These are phyloP conservation scores for Phlyctochytrium planicorne DNA, from an alignment of 192 early-diverging fungal species.

Conservation along the genomic window DNA sequence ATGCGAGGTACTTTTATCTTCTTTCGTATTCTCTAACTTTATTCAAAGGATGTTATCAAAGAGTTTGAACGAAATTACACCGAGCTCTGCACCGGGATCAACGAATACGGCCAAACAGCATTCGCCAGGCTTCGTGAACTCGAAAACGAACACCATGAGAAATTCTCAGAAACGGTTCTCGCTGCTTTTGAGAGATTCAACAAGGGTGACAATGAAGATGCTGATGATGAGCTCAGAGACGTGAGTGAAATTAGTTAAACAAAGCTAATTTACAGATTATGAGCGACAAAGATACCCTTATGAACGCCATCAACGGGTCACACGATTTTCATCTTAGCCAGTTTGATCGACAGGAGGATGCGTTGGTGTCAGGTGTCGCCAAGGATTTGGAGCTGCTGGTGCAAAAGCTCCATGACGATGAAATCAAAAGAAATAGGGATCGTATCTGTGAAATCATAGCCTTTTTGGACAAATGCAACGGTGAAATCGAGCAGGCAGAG, in stretches of 20 bases:
- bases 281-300: conserved; percentile 57
- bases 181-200: conserved; percentile 52
- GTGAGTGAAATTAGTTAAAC: conserved; percentile 12
- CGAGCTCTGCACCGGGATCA: conserved; percentile 48
- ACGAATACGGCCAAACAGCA: conserved; percentile 45
- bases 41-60: conserved; percentile 49
- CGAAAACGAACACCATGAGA: conserved; percentile 61
- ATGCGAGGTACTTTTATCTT: conserved; percentile 55
- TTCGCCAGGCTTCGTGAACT: conserved; percentile 57
- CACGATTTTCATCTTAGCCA: conserved; percentile 59
- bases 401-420: conserved; percentile 46
- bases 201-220: conserved; percentile 56
- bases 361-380: conserved; percentile 46
- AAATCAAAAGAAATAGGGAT: conserved; percentile 53
- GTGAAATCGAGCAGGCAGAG: conserved; percentile 59
- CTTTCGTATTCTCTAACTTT: background rate
- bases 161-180: conserved; percentile 52
- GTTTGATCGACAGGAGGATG: conserved; percentile 61
- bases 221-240: conserved; percentile 50
- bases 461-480: conserved; percentile 51
- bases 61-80: conserved; percentile 64
- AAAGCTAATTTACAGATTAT: conserved; percentile 42
- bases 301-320: conserved; percentile 58
- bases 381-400: conserved; percentile 49
- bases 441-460: conserved; percentile 57